Base-by-base conservation (phyloP, 2,329 filamentous ascomycete genomes). In the Trichoderma koningiopsis region DNA sequence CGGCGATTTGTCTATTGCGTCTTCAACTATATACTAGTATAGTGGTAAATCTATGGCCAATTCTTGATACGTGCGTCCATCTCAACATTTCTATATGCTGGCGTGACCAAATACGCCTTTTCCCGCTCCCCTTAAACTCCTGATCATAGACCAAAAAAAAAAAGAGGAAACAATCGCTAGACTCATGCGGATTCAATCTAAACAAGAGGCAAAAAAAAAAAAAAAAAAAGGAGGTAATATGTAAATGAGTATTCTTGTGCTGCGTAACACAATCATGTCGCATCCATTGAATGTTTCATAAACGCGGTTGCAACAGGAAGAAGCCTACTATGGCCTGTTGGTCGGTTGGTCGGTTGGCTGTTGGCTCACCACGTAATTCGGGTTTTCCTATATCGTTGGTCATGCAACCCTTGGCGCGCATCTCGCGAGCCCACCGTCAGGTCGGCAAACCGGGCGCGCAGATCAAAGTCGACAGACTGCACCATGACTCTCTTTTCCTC, bases 401-500 rank as follows among this genome's bases (percentile, higher is more conserved):
- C 86, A 0, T 77, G 79, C 66, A 80, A 77, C 0, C 82, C 85
- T 1, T 82, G 81, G 5, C 79, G 81, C n/a, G 86, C 75, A 7
- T 83, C 83, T 52, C 87, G 79, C 10, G 85, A 86, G n/a, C 87
- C 87, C 37, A 87, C 86, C 70, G 82, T 79, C 31, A 89, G 77
- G 11, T 80, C 77, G 5, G 87, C 87, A 65, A 78, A 80, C 57
- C 84, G 82, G 60, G 83, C 80, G 37, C 84, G 83, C 59, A 89
- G 79, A 73, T 88, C 84, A 73, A 89, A 88, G 71, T 88, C 84
- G 24, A 87, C 85, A 0, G 84, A 79, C 68, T 84, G 82, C 57
- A 89, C 82, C 82, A 88, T 88, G 68, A 88, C 81, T 11, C 87
- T 83, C 74, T 80, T 86, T 68, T 85, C 81, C 70, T 86, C 85